Percentiles rank a stretch among this genome's conserved stretches.
These are phyloP conservation scores for Colletotrichum neosansevieriae DNA, from an alignment of 2,329 filamentous ascomycete species.

Conservation along the genomic window DNA sequence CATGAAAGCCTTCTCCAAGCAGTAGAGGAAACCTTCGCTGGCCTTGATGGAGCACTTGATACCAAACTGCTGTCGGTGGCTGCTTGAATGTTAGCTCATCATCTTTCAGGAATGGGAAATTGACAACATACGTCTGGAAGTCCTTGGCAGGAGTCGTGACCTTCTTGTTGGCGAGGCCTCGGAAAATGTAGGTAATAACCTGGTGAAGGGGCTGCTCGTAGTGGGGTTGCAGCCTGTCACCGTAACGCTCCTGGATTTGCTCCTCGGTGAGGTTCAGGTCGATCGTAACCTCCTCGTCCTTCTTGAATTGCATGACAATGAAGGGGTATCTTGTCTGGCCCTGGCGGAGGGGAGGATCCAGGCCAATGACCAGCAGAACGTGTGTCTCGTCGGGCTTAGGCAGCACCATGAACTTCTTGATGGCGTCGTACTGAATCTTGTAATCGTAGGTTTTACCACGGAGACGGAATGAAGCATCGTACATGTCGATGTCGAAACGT, in stretches of 20 bases:
- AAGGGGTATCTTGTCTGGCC: conserved; percentile 98
- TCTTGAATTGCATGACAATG: conserved; percentile 98
- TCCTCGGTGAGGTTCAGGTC: conserved; percentile 97
- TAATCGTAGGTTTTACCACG: conserved; percentile 99
- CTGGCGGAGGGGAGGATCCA: conserved; percentile 95
- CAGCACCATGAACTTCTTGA: conserved; percentile 99
- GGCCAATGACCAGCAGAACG: conserved; percentile 91
- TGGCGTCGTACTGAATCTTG: conserved; percentile 97
- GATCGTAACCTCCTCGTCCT: conserved; percentile 95
- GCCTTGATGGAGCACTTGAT: conserved; percentile 99
- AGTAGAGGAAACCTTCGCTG: conserved; percentile 97
- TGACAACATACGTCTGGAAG: conserved; percentile 75
- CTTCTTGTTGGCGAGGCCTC: conserved; percentile 93
- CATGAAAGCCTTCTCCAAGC: conserved; percentile 97
- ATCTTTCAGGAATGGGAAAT: neutral
- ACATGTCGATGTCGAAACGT: conserved; percentile 99
- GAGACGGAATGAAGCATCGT: conserved; percentile 95
- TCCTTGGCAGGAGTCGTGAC: conserved; percentile 94
- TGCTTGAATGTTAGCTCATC: conserved; percentile 49
- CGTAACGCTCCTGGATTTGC: conserved; percentile 84
- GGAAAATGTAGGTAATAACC: conserved; percentile 95
- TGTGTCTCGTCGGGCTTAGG: conserved; percentile 99
- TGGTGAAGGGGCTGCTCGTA: conserved; percentile 96
- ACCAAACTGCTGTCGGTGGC: conserved; percentile 91
- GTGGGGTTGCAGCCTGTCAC: conserved; percentile 86